These are phyloP conservation scores for Pueraria montana DNA, from an alignment of 306 rosid species.

Conservation along the genomic window DNA sequence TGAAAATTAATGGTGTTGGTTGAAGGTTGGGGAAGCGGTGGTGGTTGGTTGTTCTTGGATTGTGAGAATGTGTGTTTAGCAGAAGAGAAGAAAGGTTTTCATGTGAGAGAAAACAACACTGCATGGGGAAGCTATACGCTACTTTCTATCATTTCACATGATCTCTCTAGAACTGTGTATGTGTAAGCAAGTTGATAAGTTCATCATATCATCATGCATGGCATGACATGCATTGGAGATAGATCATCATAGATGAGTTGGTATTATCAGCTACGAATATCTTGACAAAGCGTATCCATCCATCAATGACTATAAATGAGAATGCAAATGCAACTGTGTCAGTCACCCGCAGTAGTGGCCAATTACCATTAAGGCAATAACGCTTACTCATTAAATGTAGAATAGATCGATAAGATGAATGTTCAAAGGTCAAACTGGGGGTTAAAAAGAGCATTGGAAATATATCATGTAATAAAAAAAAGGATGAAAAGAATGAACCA, in stretches of 20 bases:
- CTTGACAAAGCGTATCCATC: background rate
- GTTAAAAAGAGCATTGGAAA: constrained; percentile 37
- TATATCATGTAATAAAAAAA: background rate
- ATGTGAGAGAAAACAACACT: background rate
- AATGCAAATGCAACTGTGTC: constrained; percentile 41
- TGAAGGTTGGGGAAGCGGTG: constrained; percentile 32
- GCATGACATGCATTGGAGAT: constrained; percentile 44
- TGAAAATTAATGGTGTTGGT: constrained; percentile 27
- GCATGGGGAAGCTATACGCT: constrained; percentile 26
- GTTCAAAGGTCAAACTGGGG: constrained; percentile 44
- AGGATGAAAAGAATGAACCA: background rate
- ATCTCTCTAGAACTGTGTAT: constrained; percentile 44
- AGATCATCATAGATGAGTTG: constrained; percentile 43
- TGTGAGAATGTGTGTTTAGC: constrained; percentile 20
- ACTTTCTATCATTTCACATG: background rate
- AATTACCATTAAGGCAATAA: constrained; percentile 23
- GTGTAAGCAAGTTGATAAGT: constrained; percentile 28
- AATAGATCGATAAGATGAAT: constrained; percentile 30
- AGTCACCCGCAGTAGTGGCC: background rate
- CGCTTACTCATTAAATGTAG: constrained; percentile 43
- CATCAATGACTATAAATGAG: constrained; percentile 40
- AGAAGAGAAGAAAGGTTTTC: background rate
- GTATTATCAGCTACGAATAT: background rate
- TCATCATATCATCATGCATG: background rate
- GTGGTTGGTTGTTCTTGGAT: constrained; percentile 42